Conservation (phyloP, 352 stramenopile genomes). For the Hyaloperonospora arabidopsidis region DNA sequence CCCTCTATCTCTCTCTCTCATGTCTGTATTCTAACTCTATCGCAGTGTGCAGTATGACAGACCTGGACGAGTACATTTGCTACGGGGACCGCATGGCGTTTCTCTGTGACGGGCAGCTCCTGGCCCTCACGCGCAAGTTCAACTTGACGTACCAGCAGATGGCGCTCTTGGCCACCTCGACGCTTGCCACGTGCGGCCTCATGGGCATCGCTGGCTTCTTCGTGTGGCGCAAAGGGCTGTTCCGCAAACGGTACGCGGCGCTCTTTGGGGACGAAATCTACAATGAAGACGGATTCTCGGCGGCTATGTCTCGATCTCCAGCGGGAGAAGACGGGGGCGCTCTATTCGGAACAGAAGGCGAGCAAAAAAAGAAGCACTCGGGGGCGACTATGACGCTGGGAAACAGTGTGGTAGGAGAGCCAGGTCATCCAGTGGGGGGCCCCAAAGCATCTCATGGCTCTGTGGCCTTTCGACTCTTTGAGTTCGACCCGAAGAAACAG, state of each 20-base stretch:
- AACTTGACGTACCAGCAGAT: constrained; percentile 77
- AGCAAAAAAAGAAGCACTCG: constrained; percentile 8
- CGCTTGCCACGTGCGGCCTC: constrained; percentile 43
- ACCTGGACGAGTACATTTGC: constrained; percentile 59
- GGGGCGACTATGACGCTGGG: constrained; percentile 10
- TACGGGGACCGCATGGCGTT: constrained; percentile 68
- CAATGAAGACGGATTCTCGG: constrained; percentile 14
- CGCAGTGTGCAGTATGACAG: constrained; percentile 7
- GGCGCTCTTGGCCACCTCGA: constrained; percentile 44
- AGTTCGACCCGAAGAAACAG: constrained; percentile 48
- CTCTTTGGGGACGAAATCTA: constrained; percentile 56
- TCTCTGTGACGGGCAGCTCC: constrained; percentile 63
- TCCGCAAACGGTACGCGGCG: constrained; percentile 68
- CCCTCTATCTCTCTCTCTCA: constrained; percentile 2
- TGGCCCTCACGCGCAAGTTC: constrained; percentile 60
- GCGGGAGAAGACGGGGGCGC: constrained; percentile 7
- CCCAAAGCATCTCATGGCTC: constrained; percentile 24
- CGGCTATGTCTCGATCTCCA: too few relatives aligned
- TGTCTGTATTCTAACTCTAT: too few relatives aligned
- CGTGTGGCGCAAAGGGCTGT: constrained; percentile 57
- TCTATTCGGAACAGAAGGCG: constrained; percentile 8
- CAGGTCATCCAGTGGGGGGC: constrained; percentile 7
- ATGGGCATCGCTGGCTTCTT: constrained; percentile 64
- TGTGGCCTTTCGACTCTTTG: constrained; percentile 64
- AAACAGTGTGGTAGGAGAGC: constrained; percentile 23